phyloP scores from a whole-genome alignment of 306 rosid species.

The Hippophae tibetana region DNA sequence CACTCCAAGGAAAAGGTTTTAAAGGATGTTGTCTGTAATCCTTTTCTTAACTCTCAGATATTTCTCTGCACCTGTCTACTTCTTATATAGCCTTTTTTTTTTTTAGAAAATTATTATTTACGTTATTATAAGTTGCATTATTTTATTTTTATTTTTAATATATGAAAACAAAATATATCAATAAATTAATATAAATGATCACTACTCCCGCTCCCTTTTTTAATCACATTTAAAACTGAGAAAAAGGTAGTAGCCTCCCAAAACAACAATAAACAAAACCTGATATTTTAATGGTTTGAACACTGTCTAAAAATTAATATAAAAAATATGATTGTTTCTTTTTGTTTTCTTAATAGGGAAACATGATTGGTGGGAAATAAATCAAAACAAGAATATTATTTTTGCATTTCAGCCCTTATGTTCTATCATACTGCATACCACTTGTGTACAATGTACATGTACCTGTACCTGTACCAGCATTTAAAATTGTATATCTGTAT shows the following conservation, averaged over 20 bases:
- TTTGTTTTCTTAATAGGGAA: neutral
- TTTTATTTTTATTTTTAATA: no score
- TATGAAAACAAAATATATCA: no score
- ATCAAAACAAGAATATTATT: neutral
- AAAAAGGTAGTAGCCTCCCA: constrained; percentile 31
- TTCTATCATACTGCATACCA: neutral
- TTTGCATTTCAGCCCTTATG: constrained; percentile 6
- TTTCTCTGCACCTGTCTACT: constrained; percentile 22
- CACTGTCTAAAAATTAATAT: neutral
- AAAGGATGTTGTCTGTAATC: constrained; percentile 23
- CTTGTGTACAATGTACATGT: neutral
- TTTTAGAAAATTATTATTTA: no score
- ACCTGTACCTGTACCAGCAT: neutral
- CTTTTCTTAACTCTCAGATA: constrained; percentile 27
- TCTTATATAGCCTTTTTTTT: constrained; percentile 37
- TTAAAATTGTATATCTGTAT: no score
- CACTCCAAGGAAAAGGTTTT: constrained; percentile 20
- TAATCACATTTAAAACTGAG: constrained; percentile 34
- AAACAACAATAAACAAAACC: constrained; percentile 18
- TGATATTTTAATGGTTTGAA: constrained; percentile 6
- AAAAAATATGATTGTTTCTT: neutral
- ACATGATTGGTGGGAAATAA: constrained; percentile 10
- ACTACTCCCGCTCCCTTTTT: no score
- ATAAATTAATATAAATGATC: no score
- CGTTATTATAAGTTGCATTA: no score